Evolutionary conservation across 192 early-diverging fungal genomes (phyloP).

Genomic region (Spizellomyces sp.): DNA sequence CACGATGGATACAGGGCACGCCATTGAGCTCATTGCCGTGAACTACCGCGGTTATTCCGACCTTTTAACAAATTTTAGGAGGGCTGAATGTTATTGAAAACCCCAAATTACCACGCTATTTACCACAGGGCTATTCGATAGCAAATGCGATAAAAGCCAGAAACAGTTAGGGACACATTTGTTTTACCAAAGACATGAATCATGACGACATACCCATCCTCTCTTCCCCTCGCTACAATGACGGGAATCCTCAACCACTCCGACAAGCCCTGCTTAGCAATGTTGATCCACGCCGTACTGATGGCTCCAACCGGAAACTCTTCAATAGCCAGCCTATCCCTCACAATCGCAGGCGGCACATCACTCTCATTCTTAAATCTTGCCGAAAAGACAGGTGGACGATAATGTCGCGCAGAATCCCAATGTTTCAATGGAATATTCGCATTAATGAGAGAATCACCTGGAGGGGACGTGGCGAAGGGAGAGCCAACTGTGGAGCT

Average conservation of each 20-base stretch:
- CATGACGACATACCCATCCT: conserved; percentile 33
- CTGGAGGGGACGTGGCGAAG: not conserved
- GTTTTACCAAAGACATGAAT: not conserved
- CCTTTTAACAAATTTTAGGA: conserved; percentile 1
- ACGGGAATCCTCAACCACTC: conserved; percentile 73
- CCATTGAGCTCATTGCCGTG: conserved; percentile 95
- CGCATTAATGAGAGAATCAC: conserved; percentile 4
- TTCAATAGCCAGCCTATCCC: conserved; percentile 61
- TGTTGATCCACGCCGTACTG: conserved; percentile 70
- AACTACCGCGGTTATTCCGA: conserved; percentile 82
- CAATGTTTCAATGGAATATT: conserved; percentile 39
- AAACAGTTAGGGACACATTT: too few species aligned
- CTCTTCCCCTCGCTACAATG: conserved; percentile 74
- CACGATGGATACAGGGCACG: conserved; percentile 85
- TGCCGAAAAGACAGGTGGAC: conserved; percentile 52
- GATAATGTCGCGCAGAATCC: conserved; percentile 56
- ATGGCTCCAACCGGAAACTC: conserved; percentile 63
- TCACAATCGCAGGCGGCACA: conserved; percentile 62
- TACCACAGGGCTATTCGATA: conserved; percentile 29
- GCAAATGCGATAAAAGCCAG: too few species aligned
- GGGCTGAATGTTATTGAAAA: too few species aligned
- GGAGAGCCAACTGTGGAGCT: not conserved
- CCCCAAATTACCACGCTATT: not conserved
- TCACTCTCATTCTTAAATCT: conserved; percentile 59
- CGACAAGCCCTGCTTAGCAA: conserved; percentile 65